These are phyloP conservation scores for Boletus huronensis DNA, from an alignment of 768 basidiomycete genomes.

Conservation along the genomic window DNA sequence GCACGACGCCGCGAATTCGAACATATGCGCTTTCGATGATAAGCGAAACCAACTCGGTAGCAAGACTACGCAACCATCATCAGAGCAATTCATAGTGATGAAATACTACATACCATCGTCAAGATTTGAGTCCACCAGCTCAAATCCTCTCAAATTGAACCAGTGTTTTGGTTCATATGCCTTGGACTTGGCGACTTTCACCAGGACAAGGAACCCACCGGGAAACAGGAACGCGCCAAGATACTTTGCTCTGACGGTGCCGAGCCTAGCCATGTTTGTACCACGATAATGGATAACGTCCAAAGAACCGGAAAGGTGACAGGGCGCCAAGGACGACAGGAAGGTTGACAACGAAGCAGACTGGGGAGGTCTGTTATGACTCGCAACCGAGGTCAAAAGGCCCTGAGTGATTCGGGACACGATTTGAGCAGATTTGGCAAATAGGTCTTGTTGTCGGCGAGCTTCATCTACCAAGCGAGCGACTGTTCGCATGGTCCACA, in stretches of 20 bases:
- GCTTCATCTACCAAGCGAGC: conserved; percentile 82
- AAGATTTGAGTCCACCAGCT: conserved; percentile 62
- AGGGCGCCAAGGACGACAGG: conserved; percentile 71
- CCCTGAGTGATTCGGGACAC: conserved; percentile 56
- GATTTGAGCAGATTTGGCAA: conserved; percentile 64
- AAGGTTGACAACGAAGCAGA: conserved; percentile 51
- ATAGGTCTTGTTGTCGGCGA: conserved; percentile 58
- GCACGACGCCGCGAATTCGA: conserved; percentile 87
- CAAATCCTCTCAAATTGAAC: conserved; percentile 75
- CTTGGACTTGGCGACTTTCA: conserved; percentile 78
- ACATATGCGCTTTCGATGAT: conserved; percentile 61
- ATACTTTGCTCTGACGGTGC: conserved; percentile 75
- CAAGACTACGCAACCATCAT: conserved; percentile 46
- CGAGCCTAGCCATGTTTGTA: conserved; percentile 39
- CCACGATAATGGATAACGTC: conserved; percentile 77
- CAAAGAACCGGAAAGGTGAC: conserved; percentile 77
- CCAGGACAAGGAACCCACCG: conserved; percentile 82
- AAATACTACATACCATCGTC: conserved; percentile 68
- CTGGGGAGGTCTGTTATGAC: conserved; percentile 29
- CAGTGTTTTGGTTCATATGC: conserved; percentile 87
- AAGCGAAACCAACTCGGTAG: conserved; percentile 82
- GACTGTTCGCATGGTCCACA: conserved; percentile 71
- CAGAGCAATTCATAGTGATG: conserved; percentile 1
- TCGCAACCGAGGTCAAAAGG: conserved; percentile 27
- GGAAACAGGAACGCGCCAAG: conserved; percentile 86